Evolutionary conservation across 2,329 filamentous ascomycete genomes (phyloP).

Genomic region (Alternaria panax): DNA sequence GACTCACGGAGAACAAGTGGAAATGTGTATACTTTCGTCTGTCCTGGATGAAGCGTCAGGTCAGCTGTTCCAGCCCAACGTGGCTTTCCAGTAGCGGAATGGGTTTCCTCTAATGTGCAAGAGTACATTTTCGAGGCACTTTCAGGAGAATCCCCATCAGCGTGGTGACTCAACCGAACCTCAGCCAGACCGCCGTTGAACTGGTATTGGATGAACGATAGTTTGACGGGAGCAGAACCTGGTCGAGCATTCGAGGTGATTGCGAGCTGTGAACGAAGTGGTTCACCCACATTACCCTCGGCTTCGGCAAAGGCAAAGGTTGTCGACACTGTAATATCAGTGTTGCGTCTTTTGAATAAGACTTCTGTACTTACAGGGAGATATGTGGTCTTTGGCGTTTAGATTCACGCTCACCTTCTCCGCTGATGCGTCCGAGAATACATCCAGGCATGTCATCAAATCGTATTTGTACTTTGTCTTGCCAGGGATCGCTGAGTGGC

Average conservation of each 20-base stretch:
- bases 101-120: constrained; percentile 38
- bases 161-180: constrained; percentile 40
- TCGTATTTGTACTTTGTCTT: constrained; percentile 52
- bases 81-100: constrained; percentile 35
- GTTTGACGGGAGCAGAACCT: constrained; percentile 55
- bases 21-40: constrained; percentile 75
- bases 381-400: constrained; percentile 57
- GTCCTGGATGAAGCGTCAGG: constrained; percentile 70
- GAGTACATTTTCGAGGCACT: constrained; percentile 28
- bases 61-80: constrained; percentile 66
- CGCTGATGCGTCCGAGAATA: constrained; percentile 43
- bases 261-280: constrained; percentile 62
- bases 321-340: constrained; percentile 54
- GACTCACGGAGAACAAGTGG: constrained; percentile 79
- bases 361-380: constrained; percentile 55
- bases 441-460: constrained; percentile 56
- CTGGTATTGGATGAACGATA: constrained; percentile 59
- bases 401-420: constrained; percentile 57
- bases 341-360: constrained; percentile 35
- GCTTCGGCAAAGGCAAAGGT: constrained; percentile 61
- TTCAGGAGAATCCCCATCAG: constrained; percentile 17
- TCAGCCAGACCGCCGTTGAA: constrained; percentile 58
- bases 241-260: constrained; percentile 59
- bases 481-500: constrained; percentile 36
- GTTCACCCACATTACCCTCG: constrained; percentile 67